These are phyloP conservation scores for Cryptosporidium sp. DNA, from an alignment of 169 alveolate genomes.

Conservation along the genomic window DNA sequence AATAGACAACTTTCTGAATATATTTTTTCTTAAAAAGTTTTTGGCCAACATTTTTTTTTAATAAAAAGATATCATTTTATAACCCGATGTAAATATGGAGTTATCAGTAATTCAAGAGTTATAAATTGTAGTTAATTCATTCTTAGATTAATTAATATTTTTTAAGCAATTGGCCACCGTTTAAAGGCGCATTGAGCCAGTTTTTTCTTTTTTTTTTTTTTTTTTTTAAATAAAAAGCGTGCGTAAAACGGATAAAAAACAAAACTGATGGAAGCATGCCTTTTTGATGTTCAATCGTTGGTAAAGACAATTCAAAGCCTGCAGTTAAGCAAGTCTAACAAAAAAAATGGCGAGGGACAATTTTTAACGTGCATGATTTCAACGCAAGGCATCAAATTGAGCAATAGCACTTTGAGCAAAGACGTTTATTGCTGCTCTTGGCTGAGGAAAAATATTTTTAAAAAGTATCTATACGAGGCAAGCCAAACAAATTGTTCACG, in stretches of 20 bases:
- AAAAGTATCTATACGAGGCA: slow-evolving; percentile 6
- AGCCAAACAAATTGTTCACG: background rate
- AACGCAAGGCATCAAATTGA: slow-evolving; percentile 42
- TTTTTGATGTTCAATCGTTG: slow-evolving; percentile 34
- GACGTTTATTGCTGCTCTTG: slow-evolving; percentile 72
- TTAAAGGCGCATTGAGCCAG: background rate
- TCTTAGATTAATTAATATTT: background rate
- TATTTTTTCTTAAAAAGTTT: slow-evolving; percentile 21
- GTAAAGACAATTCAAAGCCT: slow-evolving; percentile 67
- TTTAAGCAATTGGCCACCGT: too few species aligned
- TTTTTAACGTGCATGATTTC: slow-evolving; percentile 57
- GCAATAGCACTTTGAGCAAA: slow-evolving; percentile 51
- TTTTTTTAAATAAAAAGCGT: background rate
- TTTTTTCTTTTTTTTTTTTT: background rate
- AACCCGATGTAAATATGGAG: background rate
- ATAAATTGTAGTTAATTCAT: too few species aligned
- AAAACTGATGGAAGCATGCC: slow-evolving; percentile 59
- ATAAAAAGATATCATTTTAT: too few species aligned
- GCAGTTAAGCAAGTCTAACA: slow-evolving; percentile 53
- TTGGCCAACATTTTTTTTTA: background rate
- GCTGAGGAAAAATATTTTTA: slow-evolving; percentile 32
- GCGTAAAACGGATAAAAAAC: background rate
- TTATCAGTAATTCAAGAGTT: background rate
- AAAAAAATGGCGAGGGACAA: slow-evolving; percentile 48
- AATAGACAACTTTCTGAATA: slow-evolving; percentile 79